Evolutionary conservation across 2,329 filamentous ascomycete genomes (phyloP).

Genomic region (Lachnellula cervina): DNA sequence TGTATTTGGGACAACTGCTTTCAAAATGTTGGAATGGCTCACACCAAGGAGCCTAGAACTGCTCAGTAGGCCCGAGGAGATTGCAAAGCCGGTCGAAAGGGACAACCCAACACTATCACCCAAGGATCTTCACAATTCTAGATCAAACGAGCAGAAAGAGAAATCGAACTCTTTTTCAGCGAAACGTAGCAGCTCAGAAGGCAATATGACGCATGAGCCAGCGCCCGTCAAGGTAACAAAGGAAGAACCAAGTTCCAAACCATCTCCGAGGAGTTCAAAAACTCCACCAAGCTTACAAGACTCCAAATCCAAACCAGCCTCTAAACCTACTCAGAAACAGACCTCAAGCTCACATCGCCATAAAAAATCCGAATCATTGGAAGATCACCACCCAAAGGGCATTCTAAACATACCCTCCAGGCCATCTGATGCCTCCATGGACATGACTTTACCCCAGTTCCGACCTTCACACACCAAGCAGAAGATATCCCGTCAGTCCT

Average conservation of each 20-base stretch:
- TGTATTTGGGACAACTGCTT: constrained; percentile 59
- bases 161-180: too few relatives aligned
- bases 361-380: constrained; percentile 15
- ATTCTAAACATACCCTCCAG: constrained; percentile 22
- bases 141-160: not conserved
- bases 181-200: too few relatives aligned
- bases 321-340: constrained; percentile 6
- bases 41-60: constrained; percentile 44
- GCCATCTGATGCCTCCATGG: constrained; percentile 5
- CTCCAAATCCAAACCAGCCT: constrained; percentile 2
- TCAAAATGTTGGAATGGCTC: constrained; percentile 69
- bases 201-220: too few relatives aligned
- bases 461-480: constrained; percentile 16
- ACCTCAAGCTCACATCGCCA: constrained; percentile 6
- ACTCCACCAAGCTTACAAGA: not conserved
- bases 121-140: not conserved
- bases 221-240: not conserved
- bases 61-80: constrained; percentile 13
- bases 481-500: constrained; percentile 20
- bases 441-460: constrained; percentile 4
- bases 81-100: not conserved
- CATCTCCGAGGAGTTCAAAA: not conserved
- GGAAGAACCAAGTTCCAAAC: not conserved
- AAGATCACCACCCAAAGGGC: constrained; percentile 25
- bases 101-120: not conserved